Evolutionary conservation across 139 green algal genomes (phyloP), one percentile per base, ranked within the genome.

Genomic region (Asterochloris erici): DNA sequence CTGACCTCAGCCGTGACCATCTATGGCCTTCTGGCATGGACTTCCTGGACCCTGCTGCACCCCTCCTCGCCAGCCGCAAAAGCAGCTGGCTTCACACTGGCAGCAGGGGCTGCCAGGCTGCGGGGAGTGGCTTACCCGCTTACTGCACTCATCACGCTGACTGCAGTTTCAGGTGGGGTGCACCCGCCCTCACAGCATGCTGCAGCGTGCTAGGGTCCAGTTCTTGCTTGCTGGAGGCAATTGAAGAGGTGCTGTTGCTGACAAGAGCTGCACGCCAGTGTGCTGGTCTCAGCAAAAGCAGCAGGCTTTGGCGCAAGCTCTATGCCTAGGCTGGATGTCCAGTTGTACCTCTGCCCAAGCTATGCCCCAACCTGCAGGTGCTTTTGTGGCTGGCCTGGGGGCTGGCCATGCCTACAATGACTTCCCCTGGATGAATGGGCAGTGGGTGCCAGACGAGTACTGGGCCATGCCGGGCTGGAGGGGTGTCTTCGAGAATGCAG

Each of bases 401-500:
- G 95, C 94, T 16, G 95, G 97, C 2, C 93, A 89, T 23, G 96
- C 96, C 13, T 99, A 95, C 95, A 99, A 99, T 90, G 98, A 95
- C 0, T 99, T 96, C 79, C 97, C 97, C 0, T 82, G 92, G n/a
- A 99, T 99, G 97, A 90, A 90, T 64, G 97, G 93, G 0, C 84
- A 89, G 62, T 89, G 87, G 83, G 83, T 99, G 12, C 97, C 97
- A 0, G 89, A 95, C 21, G 94, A 98, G 79, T 98, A 99, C 86
- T 96, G 88, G 83, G 85, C 92, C n/a, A 62, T 89, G 79, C 69
- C 82, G 69, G 68, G 74, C 77, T 87, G 82, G 84, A 86, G 91
- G 64, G 98, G 98, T 86, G 88, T 94, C 60, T 99, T 99, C 85
- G 96, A 99, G 85, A 98, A 97, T 92, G 99, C 97, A 0, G 96